Evolutionary conservation across 116 monocot species (phyloP).

Genomic region (Dioscorea cayenensis): DNA sequence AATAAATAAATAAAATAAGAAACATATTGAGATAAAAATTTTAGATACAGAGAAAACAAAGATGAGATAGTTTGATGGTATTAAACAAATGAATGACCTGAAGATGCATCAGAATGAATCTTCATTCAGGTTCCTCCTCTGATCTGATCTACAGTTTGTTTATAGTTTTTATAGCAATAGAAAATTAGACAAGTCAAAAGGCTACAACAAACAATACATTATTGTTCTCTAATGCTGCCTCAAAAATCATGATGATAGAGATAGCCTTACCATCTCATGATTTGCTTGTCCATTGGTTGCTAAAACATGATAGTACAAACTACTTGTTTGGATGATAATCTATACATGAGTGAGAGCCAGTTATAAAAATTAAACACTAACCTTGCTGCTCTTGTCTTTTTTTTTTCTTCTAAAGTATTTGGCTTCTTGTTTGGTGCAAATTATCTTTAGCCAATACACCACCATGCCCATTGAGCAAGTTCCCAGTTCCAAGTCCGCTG

Average conservation of each 20-base stretch:
- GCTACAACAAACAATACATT: not conserved
- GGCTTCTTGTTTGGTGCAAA: conserved; percentile 44
- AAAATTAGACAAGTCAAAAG: not conserved
- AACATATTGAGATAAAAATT: not conserved
- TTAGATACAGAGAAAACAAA: not conserved
- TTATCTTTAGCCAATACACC: no score
- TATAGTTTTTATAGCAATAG: not conserved
- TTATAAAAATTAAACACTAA: no score
- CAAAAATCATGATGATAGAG: not conserved
- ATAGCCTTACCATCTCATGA: conserved; percentile 23
- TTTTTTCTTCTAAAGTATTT: conserved; percentile 45
- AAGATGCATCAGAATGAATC: not conserved
- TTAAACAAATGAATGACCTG: no score
- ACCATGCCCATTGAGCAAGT: no score
- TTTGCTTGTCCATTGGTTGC: conserved; percentile 25
- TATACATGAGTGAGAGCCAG: no score
- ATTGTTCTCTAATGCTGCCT: not conserved
- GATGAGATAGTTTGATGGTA: not conserved
- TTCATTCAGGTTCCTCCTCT: not conserved
- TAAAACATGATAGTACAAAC: no score
- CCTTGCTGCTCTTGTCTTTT: conserved; percentile 64
- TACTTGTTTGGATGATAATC: no score
- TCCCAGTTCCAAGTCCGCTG: no score
- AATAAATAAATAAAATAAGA: not conserved
- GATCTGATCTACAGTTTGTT: not conserved